Base-by-base conservation (phyloP, 108 stramenopile genomes). In the Cylindrotheca fusiformis region DNA sequence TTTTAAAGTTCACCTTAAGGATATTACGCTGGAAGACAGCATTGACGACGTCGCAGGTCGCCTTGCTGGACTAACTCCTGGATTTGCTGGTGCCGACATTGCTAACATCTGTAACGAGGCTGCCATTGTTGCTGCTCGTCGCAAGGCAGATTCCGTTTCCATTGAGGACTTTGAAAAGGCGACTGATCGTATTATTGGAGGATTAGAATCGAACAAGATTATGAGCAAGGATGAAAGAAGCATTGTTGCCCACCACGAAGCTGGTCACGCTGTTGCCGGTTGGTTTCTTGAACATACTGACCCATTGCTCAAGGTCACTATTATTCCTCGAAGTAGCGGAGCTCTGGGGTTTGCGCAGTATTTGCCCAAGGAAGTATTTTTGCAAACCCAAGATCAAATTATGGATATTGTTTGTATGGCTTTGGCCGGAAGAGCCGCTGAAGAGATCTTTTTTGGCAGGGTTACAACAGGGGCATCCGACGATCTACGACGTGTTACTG, bases 391-490 rank as follows among this genome's bases (percentile, higher is more conserved):
- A 58, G 72, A 69, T 17, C 68, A 79, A 49, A 79, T 84, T 19
- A 83, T 83, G 81, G 81, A 83, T 41, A 77, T 78, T 58, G 84
- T 98, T 24, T 95, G 86, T 6, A 95, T 98, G 71, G 95, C 95
- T 4, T 74, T 97, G 4, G 98, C 95, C 4, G 98, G 98, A 1
- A 88, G 97, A 25, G 85, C 95, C 6, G 96, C 98, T 17, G 98
- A 99, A 78, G 95, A 99, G 78, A 63, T 99, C 29, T 87, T 96
- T 60, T 96, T 82, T 68, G 96, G 97, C 12, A 60, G 84, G 48
- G 95, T 97, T 32, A 99, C 97, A 27, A 96, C 96, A 12, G 98
- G 98, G 31, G 97, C 98, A 14, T 94, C 92, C 21, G 91, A 95
- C 67, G 98, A 99, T 77, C 75, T 99, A 55, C 90, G 94, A 65